These are phyloP conservation scores for Antrodiella citrinella DNA, from an alignment of 768 basidiomycete genomes.

Conservation along the genomic window DNA sequence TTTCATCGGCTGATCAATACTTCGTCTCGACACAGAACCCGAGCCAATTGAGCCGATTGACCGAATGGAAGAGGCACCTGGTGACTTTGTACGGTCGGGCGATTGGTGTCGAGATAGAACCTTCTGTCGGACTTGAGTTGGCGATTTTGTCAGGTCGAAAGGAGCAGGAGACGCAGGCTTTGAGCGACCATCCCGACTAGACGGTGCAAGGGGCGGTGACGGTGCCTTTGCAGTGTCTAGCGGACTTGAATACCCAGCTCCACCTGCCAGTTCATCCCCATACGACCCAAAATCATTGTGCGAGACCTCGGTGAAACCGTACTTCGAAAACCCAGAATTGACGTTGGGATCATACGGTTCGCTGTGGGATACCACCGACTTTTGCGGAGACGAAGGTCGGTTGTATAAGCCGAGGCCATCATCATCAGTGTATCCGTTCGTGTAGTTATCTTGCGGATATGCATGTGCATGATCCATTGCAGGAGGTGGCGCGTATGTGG, in stretches of 20 bases:
- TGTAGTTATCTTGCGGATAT: not conserved
- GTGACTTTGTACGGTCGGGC: slow-evolving; percentile 7
- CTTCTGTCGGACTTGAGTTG: not conserved
- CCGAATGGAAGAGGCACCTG: slow-evolving; percentile 5
- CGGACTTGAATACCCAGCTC: too few relatives aligned
- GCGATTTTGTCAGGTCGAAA: not conserved
- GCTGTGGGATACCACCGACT: not conserved
- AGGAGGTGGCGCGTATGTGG: not conserved
- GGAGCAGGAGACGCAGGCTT: not conserved
- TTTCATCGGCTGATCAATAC: not conserved
- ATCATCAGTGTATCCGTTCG: not conserved
- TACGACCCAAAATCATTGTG: too few relatives aligned
- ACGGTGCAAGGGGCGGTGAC: too few relatives aligned
- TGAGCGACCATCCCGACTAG: not conserved
- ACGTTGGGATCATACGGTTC: too few relatives aligned
- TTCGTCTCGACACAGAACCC: not conserved
- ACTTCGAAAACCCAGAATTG: too few relatives aligned
- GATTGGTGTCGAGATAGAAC: slow-evolving; percentile 1
- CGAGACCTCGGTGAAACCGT: too few relatives aligned
- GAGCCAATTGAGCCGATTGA: slow-evolving; percentile 4
- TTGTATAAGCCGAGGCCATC: not conserved
- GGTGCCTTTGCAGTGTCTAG: too few relatives aligned
- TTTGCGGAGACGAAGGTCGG: not conserved
- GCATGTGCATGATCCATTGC: not conserved
- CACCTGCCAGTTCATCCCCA: too few relatives aligned